A percentile compares a stretch with the other conserved stretches of the same genome.
These are phyloP conservation scores for Pichia membranifaciens DNA, from an alignment of 805 yeast species.

Conservation along the genomic window DNA sequence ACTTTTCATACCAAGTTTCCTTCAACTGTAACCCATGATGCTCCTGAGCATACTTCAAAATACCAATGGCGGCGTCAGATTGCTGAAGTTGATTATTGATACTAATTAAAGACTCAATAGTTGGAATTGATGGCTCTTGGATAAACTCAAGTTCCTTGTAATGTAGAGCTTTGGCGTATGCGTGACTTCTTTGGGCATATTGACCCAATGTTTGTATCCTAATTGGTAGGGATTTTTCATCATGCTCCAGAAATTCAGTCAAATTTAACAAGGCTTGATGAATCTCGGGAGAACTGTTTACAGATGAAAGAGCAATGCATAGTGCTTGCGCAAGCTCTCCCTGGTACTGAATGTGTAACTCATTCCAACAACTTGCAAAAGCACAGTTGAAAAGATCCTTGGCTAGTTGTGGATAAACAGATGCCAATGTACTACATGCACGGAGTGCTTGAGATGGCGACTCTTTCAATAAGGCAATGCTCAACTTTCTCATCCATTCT, in stretches of 20 bases:
- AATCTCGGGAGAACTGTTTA: constrained; percentile 93
- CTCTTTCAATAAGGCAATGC: constrained; percentile 80
- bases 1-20: constrained; percentile 96
- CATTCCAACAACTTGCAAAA: constrained; percentile 94
- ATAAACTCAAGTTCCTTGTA: constrained; percentile 93
- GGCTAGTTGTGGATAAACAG: constrained; percentile 81
- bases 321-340: constrained; percentile 83
- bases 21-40: constrained; percentile 86
- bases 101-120: constrained; percentile 85
- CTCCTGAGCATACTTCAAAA: constrained; percentile 86
- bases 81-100: constrained; percentile 94
- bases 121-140: constrained; percentile 86
- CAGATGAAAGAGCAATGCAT: constrained; percentile 81
- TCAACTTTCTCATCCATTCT: constrained; percentile 88
- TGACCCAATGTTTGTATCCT: constrained; percentile 85
- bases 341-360: constrained; percentile 79
- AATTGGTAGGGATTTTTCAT: constrained; percentile 88
- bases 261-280: constrained; percentile 82
- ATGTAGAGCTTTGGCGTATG: constrained; percentile 94
- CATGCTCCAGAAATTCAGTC: constrained; percentile 97
- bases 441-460: constrained; percentile 92
- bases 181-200: constrained; percentile 93
- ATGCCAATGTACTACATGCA: constrained; percentile 87
- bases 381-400: constrained; percentile 89
- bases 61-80: constrained; percentile 96